Conservation (phyloP, 768 basidiomycete species). For the Mycena polygramma region DNA sequence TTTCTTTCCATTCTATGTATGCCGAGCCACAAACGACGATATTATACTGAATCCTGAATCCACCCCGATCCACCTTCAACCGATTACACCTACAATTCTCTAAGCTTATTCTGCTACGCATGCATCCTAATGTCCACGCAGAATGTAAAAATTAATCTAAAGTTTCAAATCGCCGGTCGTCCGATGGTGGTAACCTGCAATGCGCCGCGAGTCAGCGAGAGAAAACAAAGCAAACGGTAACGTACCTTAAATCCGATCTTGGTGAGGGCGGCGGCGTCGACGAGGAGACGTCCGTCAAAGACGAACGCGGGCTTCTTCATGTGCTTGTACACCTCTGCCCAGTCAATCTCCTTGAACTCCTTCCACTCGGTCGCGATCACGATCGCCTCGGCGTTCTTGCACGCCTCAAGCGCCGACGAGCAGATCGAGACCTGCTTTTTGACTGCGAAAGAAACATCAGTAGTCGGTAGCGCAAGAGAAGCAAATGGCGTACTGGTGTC, state of each 20-base stretch:
- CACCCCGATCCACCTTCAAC: background rate
- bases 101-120: slow-evolving; percentile 8
- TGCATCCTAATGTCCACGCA: slow-evolving; percentile 8
- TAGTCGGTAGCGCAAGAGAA: slow-evolving; percentile 12
- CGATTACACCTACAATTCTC: background rate
- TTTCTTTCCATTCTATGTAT: background rate
- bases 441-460: slow-evolving; percentile 59
- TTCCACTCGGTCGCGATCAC: slow-evolving; percentile 98
- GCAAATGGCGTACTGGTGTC: slow-evolving; percentile 70
- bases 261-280: slow-evolving; percentile 84
- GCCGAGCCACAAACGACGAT: too few relatives aligned
- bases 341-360: slow-evolving; percentile 94
- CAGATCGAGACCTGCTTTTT: slow-evolving; percentile 90
- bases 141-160: slow-evolving; percentile 8
- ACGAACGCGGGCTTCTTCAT: slow-evolving; percentile 99
- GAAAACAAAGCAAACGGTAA: slow-evolving; percentile 28
- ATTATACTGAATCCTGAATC: background rate
- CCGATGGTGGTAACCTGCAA: slow-evolving; percentile 71
- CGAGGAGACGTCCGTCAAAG: slow-evolving; percentile 92
- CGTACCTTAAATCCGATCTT: slow-evolving; percentile 91
- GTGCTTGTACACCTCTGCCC: slow-evolving; percentile 83
- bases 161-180: slow-evolving; percentile 43
- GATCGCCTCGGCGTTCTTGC: slow-evolving; percentile 90
- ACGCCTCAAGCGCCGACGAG: slow-evolving; percentile 86
- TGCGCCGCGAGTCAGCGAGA: background rate